Conservation (phyloP, 2,329 filamentous ascomycete species). For the Cladosporium sp. region DNA sequence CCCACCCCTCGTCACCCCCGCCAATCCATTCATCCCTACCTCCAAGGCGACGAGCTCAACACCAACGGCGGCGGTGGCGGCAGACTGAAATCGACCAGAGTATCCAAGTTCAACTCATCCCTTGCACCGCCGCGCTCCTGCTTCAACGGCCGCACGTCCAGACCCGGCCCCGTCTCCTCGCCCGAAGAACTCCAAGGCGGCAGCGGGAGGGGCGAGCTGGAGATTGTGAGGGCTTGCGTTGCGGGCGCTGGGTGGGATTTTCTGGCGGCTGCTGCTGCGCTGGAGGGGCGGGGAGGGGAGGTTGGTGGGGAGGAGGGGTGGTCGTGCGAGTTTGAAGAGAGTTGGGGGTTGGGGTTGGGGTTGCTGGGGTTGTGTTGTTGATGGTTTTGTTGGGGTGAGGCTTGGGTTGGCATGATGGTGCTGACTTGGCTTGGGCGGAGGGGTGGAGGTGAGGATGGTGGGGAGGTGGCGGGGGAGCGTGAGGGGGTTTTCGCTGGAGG, state of each 20-base stretch:
- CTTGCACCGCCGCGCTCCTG: not conserved
- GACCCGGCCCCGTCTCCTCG: not conserved
- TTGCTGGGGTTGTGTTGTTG: no score
- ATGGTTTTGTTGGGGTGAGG: no score
- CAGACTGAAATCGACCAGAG: constrained; percentile 19
- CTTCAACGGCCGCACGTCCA: no score
- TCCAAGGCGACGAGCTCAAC: constrained; percentile 14
- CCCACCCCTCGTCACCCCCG: no score
- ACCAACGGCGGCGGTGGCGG: constrained; percentile 20
- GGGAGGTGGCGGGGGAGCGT: not conserved
- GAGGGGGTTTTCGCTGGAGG: not conserved
- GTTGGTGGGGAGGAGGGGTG: not conserved
- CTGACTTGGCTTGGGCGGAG: constrained; percentile 19
- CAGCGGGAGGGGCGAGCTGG: constrained; percentile 19
- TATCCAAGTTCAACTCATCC: constrained; percentile 11
- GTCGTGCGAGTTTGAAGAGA: not conserved
- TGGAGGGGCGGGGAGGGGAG: not conserved
- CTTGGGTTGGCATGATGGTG: constrained; percentile 19
- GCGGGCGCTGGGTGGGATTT: not conserved
- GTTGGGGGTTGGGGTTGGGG: no score
- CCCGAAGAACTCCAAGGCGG: constrained; percentile 20
- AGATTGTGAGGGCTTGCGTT: constrained; percentile 5
- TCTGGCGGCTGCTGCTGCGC: no score
- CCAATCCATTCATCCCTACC: no score
- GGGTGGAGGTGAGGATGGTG: constrained; percentile 18